Evolutionary conservation across 805 yeast species (phyloP).

Genomic region (Metschnikowia chrysomelidarum): DNA sequence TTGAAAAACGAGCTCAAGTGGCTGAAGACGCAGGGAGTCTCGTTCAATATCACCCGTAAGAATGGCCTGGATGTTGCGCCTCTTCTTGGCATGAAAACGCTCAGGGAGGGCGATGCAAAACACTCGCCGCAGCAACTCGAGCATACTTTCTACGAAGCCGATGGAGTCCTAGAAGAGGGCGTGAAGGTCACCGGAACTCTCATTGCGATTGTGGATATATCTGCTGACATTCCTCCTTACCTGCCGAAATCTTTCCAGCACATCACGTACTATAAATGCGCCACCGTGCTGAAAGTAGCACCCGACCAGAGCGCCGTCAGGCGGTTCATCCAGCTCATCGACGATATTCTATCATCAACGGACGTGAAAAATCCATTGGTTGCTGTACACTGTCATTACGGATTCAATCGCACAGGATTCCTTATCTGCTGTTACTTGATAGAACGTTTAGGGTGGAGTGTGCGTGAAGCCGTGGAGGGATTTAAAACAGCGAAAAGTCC

Average conservation of each 20-base stretch:
- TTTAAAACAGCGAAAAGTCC: slow-evolving; percentile 60
- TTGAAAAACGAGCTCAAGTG: slow-evolving; percentile 73
- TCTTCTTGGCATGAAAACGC: slow-evolving; percentile 71
- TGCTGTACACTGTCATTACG: slow-evolving; percentile 79
- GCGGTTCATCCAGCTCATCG: slow-evolving; percentile 53
- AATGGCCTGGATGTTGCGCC: slow-evolving; percentile 39
- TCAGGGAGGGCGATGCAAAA: slow-evolving; percentile 57
- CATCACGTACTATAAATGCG: slow-evolving; percentile 64
- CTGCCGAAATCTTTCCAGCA: slow-evolving; percentile 54
- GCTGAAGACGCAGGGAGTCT: slow-evolving; percentile 54
- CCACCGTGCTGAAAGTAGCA: slow-evolving; percentile 75
- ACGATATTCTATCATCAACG: slow-evolving; percentile 35
- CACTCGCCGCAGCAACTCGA: slow-evolving; percentile 64
- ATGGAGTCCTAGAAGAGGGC: slow-evolving; percentile 23
- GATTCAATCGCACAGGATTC: slow-evolving; percentile 77
- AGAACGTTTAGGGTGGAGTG: slow-evolving; percentile 57
- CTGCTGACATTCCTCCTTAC: slow-evolving; percentile 69
- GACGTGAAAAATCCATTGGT: slow-evolving; percentile 36
- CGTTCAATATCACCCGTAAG: slow-evolving; percentile 36
- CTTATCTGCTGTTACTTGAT: slow-evolving; percentile 67
- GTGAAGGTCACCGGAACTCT: slow-evolving; percentile 34
- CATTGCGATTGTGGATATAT: slow-evolving; percentile 64
- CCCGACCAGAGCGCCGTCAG: slow-evolving; percentile 62
- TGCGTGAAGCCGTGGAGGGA: slow-evolving; percentile 60
- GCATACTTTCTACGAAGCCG: slow-evolving; percentile 31